A percentile compares a stretch with the other conserved stretches of the same genome.
Conservation (phyloP, 768 basidiomycete genomes). For the Leccinum uliginosum region DNA sequence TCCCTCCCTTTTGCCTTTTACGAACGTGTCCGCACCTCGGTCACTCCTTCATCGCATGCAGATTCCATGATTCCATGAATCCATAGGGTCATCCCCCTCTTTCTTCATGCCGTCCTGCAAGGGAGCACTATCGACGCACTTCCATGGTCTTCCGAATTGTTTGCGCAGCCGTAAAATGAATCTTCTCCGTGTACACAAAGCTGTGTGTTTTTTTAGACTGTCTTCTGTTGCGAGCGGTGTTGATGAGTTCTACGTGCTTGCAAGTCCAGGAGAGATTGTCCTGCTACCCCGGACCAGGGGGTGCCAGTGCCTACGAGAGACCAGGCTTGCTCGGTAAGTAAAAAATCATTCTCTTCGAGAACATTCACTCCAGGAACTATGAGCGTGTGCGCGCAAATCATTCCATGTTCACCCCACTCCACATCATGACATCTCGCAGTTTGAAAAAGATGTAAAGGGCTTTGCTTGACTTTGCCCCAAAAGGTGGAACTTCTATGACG, state of each 20-base stretch:
- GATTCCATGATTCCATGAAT: background rate
- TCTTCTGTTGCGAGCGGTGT: background rate
- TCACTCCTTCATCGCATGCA: constrained; percentile 8
- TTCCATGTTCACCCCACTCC: background rate
- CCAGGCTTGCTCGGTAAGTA: background rate
- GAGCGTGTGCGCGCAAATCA: constrained; percentile 3
- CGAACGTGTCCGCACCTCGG: constrained; percentile 11
- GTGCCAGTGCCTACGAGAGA: background rate
- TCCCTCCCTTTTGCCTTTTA: constrained; percentile 14
- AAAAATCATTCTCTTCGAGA: background rate
- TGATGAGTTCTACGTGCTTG: background rate
- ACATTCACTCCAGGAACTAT: background rate
- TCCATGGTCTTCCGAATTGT: constrained; percentile 7
- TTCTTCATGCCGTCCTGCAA: constrained; percentile 5
- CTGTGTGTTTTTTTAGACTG: constrained; percentile 14
- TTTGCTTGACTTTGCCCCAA: constrained; percentile 13
- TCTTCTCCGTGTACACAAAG: constrained; percentile 14
- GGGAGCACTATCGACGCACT: constrained; percentile 1
- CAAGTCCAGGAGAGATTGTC: background rate
- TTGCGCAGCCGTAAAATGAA: constrained; percentile 26
- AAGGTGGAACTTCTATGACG: constrained; percentile 18
- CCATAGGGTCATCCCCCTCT: constrained; percentile 8
- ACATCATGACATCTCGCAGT: constrained; percentile 6
- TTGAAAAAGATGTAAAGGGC: constrained; percentile 20
- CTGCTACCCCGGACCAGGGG: background rate